phyloP scores from a whole-genome alignment of 768 basidiomycete species.

The Xerocomellus amylosporus region DNA sequence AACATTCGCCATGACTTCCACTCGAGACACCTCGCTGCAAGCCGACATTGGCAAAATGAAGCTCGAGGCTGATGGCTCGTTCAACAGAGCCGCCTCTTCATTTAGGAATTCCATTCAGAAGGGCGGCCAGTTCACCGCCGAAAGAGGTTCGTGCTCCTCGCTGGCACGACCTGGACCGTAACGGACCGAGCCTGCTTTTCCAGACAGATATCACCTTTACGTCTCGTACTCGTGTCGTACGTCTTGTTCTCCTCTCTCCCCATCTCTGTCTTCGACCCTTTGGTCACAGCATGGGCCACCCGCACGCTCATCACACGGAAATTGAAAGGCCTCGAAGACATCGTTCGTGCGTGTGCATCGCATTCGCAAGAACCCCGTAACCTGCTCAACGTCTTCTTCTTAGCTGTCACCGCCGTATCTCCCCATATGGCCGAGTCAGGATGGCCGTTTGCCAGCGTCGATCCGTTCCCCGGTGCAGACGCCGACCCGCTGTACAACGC shows the following conservation, averaged over 20 bases:
- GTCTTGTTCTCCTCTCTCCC: constrained; percentile 16
- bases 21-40: constrained; percentile 35
- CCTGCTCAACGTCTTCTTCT: not conserved
- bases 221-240: constrained; percentile 84
- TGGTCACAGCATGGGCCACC: constrained; percentile 85
- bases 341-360: constrained; percentile 58
- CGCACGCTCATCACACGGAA: constrained; percentile 84
- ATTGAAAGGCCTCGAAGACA: constrained; percentile 86
- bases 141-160: constrained; percentile 54
- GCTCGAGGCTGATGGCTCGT: constrained; percentile 60
- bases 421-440: constrained; percentile 81
- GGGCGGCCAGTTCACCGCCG: constrained; percentile 66
- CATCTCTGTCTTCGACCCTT: not conserved
- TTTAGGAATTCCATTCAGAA: constrained; percentile 59
- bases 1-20: constrained; percentile 27
- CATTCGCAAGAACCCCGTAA: not conserved
- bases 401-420: constrained; percentile 79
- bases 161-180: too few relatives aligned
- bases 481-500: constrained; percentile 69
- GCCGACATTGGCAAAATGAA: constrained; percentile 56
- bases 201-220: constrained; percentile 90
- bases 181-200: not conserved
- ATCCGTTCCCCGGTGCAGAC: constrained; percentile 70
- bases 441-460: constrained; percentile 80
- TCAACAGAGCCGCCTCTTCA: constrained; percentile 50